Evolutionary conservation across 78 protist species (phyloP).

Genomic region (Dictyostelium citrinum): DNA sequence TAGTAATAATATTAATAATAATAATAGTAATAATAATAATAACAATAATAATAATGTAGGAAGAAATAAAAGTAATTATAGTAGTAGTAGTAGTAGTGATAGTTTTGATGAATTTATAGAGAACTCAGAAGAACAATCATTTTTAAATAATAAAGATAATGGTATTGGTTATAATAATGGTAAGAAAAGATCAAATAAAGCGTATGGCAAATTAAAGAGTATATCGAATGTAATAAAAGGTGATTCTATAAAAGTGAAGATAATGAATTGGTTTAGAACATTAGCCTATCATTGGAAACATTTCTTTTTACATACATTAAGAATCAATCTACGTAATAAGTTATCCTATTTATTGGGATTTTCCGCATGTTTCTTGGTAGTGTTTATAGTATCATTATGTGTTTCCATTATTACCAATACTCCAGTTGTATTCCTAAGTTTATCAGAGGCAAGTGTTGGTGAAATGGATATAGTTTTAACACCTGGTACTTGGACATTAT

Average conservation of each 20-base stretch:
- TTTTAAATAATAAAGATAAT: not conserved
- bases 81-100: constrained; percentile 15
- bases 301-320: constrained; percentile 7
- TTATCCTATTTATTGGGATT: constrained; percentile 59
- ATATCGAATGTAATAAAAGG: not conserved
- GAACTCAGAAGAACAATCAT: not conserved
- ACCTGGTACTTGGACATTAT: constrained; percentile 6
- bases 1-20: not conserved
- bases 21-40: not conserved
- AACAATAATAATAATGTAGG: not conserved
- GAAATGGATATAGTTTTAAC: constrained; percentile 13
- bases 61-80: not conserved
- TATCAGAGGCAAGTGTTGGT: constrained; percentile 63
- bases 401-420: constrained; percentile 80
- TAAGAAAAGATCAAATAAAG: not conserved
- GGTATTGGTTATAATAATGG: not conserved
- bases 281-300: constrained; percentile 36
- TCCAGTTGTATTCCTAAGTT: constrained; percentile 75
- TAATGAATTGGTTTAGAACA: not conserved
- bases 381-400: constrained; percentile 64
- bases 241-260: not conserved
- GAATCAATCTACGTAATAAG: constrained; percentile 30
- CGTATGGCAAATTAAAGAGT: not conserved
- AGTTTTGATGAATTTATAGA: not conserved
- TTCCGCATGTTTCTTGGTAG: constrained; percentile 82